Base-by-base conservation (phyloP, 352 stramenopile species). In the Elongisporangium undulatum region DNA sequence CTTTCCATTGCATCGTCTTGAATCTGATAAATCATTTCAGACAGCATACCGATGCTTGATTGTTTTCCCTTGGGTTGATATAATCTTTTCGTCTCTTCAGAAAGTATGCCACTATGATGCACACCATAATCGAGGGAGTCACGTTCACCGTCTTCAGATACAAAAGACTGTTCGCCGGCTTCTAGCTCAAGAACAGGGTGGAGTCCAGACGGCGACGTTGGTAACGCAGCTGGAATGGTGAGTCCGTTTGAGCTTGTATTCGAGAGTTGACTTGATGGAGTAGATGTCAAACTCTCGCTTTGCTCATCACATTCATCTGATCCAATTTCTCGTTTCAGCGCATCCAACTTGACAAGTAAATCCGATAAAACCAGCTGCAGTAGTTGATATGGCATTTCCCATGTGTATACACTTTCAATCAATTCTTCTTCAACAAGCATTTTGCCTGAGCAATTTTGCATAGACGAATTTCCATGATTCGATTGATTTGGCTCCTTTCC, bases 391-490 rank as follows among this genome's bases (percentile, higher is more conserved):
- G 85, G 85, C 51, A 95, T 85, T 57, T 92, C 82, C 83, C 83
- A 95, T 48, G 85, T 95, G 59, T 88, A 95, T n/a, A 92, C 83
- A 57, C 85, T 95, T 61, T 95, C 85, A 22, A 95, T 85, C 16
- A 95, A 61, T 61, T 93, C 85, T 75, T 95, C 85, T 72, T 95
- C 85, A 1, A 92, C 77, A 21, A 95, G 67, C 45, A 92, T 72
- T 64, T 94, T 94, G 12, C 66, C 67, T 34, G 84, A 41, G 9
- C 29, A 41, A 41, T 41, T 41, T 13, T 15, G 29, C 8, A 13
- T 15, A 15, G 5, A 15, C 5, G 29, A 41, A 41, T 13, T 41
- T 15, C 9, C 29, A 41, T 41, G 29, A 41, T 2, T 13, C 29
- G 13, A 41, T 41, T 41, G 29, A 9, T 15, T 41, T 15, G 8